A percentile compares a stretch with the other conserved stretches of the same genome.
Evolutionary conservation across 495 filamentous ascomycete species (phyloP).

Genomic region (Aspergillus diversus): DNA sequence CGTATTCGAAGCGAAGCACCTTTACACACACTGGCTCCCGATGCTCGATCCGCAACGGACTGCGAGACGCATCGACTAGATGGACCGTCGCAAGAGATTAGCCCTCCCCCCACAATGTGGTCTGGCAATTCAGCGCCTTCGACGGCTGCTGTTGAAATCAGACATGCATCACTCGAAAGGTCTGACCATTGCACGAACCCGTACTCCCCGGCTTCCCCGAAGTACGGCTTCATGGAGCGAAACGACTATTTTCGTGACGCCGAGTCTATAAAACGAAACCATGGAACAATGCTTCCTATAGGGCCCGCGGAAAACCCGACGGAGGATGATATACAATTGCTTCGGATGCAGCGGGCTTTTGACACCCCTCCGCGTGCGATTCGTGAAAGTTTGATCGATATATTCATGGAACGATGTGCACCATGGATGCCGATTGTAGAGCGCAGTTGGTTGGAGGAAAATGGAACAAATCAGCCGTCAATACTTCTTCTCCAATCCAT

Average conservation of each 20-base stretch:
- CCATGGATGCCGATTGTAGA: constrained; percentile 37
- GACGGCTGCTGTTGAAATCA: neutral
- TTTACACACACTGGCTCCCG: neutral
- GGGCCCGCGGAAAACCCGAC: constrained; percentile 27
- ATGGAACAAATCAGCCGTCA: constrained; percentile 24
- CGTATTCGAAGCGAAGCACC: neutral
- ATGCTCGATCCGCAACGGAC: neutral
- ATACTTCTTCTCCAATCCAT: constrained; percentile 31
- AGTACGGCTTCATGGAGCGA: constrained; percentile 27
- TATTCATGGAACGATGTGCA: constrained; percentile 31
- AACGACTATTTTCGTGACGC: constrained; percentile 32
- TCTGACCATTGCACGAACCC: constrained; percentile 22
- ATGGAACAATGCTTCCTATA: constrained; percentile 22
- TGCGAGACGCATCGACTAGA: neutral
- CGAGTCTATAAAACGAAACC: constrained; percentile 25
- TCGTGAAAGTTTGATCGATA: constrained; percentile 31
- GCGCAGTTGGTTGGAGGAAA: constrained; percentile 30
- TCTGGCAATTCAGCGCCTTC: neutral
- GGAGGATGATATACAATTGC: constrained; percentile 30
- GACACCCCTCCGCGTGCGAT: constrained; percentile 30
- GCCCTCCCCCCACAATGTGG: constrained; percentile 2
- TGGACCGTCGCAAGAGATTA: neutral
- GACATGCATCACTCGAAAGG: neutral
- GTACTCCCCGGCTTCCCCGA: constrained; percentile 23
- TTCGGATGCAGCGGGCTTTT: constrained; percentile 31